These are phyloP conservation scores for Emergomyces orientalis DNA, from an alignment of 2,329 filamentous ascomycete species.

Conservation along the genomic window DNA sequence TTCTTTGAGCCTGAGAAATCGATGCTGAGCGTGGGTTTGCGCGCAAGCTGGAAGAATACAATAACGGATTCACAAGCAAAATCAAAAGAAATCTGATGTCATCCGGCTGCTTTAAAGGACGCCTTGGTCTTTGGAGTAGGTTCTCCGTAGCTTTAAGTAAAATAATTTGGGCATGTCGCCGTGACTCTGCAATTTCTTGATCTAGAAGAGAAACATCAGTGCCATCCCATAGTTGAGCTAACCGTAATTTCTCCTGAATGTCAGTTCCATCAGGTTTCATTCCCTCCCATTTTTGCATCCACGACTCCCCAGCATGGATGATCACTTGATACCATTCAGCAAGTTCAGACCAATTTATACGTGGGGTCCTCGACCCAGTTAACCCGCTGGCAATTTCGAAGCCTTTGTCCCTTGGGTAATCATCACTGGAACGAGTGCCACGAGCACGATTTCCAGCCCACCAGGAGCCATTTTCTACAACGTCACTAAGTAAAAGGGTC, in stretches of 20 bases:
- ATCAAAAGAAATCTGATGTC: conserved; percentile 72
- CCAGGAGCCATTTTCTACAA: conserved; percentile 75
- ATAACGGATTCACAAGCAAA: conserved; percentile 65
- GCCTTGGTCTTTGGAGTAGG: conserved; percentile 68
- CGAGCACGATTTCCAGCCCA: conserved; percentile 56
- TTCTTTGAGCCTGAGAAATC: not conserved
- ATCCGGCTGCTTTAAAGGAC: conserved; percentile 56
- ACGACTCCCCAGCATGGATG: conserved; percentile 57
- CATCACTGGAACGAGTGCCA: conserved; percentile 24
- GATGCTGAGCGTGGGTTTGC: conserved; percentile 12
- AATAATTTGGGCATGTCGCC: conserved; percentile 58
- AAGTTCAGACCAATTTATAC: conserved; percentile 65
- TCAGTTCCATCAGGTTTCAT: conserved; percentile 34
- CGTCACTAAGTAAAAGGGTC: conserved; percentile 60
- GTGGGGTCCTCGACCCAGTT: conserved; percentile 53
- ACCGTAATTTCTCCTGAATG: conserved; percentile 14
- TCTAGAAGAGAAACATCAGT: conserved; percentile 41
- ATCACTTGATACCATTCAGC: conserved; percentile 65
- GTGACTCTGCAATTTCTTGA: conserved; percentile 49
- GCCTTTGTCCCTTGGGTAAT: conserved; percentile 28
- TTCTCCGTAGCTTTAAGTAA: conserved; percentile 71
- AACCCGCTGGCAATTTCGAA: conserved; percentile 26
- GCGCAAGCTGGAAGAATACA: conserved; percentile 44
- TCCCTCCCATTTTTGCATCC: conserved; percentile 52
- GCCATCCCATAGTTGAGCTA: conserved; percentile 32